Base-by-base conservation (phyloP, 805 yeast species). In the Cyberlindnera mississippiensis region DNA sequence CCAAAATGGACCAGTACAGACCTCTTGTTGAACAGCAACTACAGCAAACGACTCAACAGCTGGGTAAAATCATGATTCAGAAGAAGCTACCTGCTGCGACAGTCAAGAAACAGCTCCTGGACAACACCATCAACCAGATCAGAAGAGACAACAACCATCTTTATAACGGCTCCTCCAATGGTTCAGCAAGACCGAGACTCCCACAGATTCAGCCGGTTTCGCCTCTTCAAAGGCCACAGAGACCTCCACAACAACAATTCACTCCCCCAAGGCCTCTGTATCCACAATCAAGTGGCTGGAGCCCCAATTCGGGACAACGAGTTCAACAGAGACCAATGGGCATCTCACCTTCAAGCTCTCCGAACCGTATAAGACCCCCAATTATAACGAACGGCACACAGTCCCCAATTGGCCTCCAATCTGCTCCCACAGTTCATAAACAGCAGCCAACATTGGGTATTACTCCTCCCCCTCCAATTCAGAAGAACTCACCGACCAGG, bases 1-100 rank as follows among this genome's bases (percentile, higher is more conserved):
- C 96, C 1, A 78, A 76, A 52, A 56, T 87, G 33, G 82, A 80
- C 40, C 80, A 88, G 1, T 84, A 80, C 56, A 79, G 79, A 46
- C 72, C 62, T 43, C 58, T 62, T 28, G 32, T 60, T 5, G 63
- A 66, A 45, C 59, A 56, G 19, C 42, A 52, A 19, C 48, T 50
- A 14, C 52, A 48, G 15, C 48, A 53, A 33, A 49, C 47, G 14
- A 43, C 41, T 0, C 35, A 41, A 11, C 49, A 49, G 14, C 35
- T 49, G 22, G 45, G 41, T 14, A 51, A 48, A 36, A 35, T 40
- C n/a, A 19, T 33, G 30, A 34, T 41, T 8, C 42, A 52, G 12
- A 52, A 51, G 37, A 55, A 53, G 33, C 33, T 46, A 12, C 57
- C 59, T 7, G 42, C 56, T 17, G 44, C 53, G 14, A 41, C 55